Conservation (phyloP, 371 early-diverging fungal genomes). For the Catenaria anguillulae region DNA sequence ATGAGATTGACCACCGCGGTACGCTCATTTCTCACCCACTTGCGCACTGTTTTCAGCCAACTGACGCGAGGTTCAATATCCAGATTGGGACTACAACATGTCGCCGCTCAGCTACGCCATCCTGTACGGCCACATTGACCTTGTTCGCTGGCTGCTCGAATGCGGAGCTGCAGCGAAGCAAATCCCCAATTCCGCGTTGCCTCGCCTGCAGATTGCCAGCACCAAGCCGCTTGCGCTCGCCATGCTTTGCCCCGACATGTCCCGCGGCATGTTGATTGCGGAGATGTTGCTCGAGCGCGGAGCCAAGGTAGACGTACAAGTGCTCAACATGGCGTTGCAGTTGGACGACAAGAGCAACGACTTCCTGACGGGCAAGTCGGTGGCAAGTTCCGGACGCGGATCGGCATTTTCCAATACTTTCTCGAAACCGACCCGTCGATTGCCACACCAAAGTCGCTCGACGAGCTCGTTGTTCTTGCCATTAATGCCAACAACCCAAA, state of each 20-base stretch:
- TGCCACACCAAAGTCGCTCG: neutral
- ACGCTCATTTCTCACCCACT: no score
- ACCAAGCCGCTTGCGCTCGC: neutral
- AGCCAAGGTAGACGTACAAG: neutral
- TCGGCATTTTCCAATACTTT: neutral
- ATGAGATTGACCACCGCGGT: neutral
- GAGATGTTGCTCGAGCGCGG: neutral
- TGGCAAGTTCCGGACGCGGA: no score
- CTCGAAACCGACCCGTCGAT: neutral
- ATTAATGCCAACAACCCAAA: neutral
- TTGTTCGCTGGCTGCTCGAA: neutral
- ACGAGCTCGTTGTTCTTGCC: neutral
- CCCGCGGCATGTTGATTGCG: neutral
- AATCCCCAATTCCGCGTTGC: no score
- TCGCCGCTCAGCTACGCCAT: slow-evolving; percentile 1
- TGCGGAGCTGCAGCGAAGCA: no score
- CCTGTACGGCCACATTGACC: slow-evolving; percentile 5
- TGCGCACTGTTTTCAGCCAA: no score
- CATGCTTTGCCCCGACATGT: neutral
- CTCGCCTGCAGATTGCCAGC: no score
- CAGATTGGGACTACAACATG: neutral
- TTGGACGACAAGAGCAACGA: neutral
- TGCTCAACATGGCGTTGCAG: neutral
- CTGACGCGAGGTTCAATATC: no score
- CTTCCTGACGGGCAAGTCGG: no score